Percentiles rank a stretch among this genome's conserved stretches.
Conservation (phyloP, 2,329 filamentous ascomycete species). For the Calonectria pseudoreteaudii region DNA sequence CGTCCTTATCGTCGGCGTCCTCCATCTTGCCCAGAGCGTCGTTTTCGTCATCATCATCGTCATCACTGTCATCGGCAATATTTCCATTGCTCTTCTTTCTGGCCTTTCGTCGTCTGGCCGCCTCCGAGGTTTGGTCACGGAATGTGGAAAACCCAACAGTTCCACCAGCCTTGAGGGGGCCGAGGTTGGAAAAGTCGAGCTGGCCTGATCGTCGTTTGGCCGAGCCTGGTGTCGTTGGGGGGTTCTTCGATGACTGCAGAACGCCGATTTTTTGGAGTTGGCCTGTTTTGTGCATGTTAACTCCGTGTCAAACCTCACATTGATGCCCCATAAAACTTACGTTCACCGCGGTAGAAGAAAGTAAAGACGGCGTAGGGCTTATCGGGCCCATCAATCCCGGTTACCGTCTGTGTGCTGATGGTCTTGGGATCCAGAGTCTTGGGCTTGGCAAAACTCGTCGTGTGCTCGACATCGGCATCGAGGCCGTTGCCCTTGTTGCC, state of each 20-base stretch:
- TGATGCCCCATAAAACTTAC: constrained; percentile 67
- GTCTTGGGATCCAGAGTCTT: constrained; percentile 96
- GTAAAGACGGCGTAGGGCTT: constrained; percentile 98
- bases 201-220: constrained; percentile 85
- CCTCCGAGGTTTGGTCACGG: constrained; percentile 74
- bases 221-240: constrained; percentile 69
- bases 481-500: constrained; percentile 68
- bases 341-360: constrained; percentile 95
- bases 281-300: constrained; percentile 64
- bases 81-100: constrained; percentile 74
- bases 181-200: constrained; percentile 86
- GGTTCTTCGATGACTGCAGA: constrained; percentile 73
- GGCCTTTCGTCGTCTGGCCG: constrained; percentile 65
- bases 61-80: constrained; percentile 79
- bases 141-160: constrained; percentile 93
- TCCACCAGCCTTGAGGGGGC: constrained; percentile 85
- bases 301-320: background rate
- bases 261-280: constrained; percentile 98
- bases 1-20: constrained; percentile 72
- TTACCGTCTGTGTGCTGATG: constrained; percentile 99
- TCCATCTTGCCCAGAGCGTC: constrained; percentile 74
- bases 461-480: constrained; percentile 92
- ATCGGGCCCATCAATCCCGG: constrained; percentile 94
- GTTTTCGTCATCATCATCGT: constrained; percentile 76
- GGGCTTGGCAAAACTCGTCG: constrained; percentile 96